Percentiles rank a stretch among this genome's conserved stretches.
phyloP scores from a whole-genome alignment of 805 yeast genomes.

The Limtongia smithiae region DNA sequence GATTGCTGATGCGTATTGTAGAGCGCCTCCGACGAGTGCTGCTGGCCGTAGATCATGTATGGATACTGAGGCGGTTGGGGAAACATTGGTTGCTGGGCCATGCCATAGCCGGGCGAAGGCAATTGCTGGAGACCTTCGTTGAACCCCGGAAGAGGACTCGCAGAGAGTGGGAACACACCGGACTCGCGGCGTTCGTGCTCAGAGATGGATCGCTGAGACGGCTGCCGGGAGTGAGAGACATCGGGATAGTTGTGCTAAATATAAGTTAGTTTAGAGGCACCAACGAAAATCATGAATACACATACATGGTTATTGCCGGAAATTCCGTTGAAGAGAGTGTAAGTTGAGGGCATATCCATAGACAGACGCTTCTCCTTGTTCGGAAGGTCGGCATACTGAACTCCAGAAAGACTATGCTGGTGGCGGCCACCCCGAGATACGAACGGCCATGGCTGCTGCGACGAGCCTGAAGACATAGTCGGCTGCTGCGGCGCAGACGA shows the following conservation, averaged over 20 bases:
- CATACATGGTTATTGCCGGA: not conserved
- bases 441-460: slow-evolving; percentile 19
- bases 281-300: too few relatives aligned
- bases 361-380: slow-evolving; percentile 19
- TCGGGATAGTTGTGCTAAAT: slow-evolving; percentile 1
- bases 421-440: slow-evolving; percentile 17
- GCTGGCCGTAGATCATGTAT: slow-evolving; percentile 10
- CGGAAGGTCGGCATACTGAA: slow-evolving; percentile 9
- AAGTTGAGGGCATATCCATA: slow-evolving; percentile 7
- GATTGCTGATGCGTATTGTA: not conserved
- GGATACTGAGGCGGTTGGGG: slow-evolving; percentile 7
- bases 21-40: not conserved
- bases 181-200: slow-evolving; percentile 20
- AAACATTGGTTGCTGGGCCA: slow-evolving; percentile 1
- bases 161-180: slow-evolving; percentile 7
- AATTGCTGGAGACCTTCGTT: slow-evolving; percentile 3
- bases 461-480: slow-evolving; percentile 3
- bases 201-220: slow-evolving; percentile 24
- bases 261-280: too few relatives aligned
- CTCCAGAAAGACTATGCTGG: slow-evolving; percentile 22
- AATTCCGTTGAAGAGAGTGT: slow-evolving; percentile 9
- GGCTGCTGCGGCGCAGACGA: slow-evolving; percentile 11
- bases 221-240: slow-evolving; percentile 22
- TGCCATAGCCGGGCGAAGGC: slow-evolving; percentile 11
- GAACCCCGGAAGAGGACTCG: slow-evolving; percentile 11